Percentiles rank a stretch among this genome's conserved stretches.
These are phyloP conservation scores for Geranium incanum DNA, from an alignment of 441 rosid genomes.

Conservation along the genomic window DNA sequence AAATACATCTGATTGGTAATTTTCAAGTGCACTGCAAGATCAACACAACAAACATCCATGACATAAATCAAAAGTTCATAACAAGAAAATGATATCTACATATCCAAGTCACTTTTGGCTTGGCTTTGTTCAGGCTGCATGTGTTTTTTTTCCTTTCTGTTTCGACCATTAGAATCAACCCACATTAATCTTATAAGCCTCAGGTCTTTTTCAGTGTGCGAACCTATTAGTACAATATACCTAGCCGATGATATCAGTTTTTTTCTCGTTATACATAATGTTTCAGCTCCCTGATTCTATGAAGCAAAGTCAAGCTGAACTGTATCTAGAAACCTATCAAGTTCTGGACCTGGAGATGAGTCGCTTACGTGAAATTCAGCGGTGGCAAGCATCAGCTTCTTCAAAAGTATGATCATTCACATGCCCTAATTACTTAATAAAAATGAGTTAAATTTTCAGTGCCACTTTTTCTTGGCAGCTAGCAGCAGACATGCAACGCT, in stretches of 20 bases:
- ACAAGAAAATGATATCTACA: background rate
- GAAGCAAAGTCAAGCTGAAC: constrained; percentile 98
- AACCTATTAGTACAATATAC: background rate
- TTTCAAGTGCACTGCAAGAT: constrained; percentile 1
- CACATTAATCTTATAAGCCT: background rate
- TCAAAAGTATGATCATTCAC: constrained; percentile 53
- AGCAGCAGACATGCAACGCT: constrained; percentile 99
- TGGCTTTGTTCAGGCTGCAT: constrained; percentile 6
- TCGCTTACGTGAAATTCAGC: constrained; percentile 91
- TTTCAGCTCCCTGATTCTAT: constrained; percentile 96
- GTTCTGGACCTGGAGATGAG: constrained; percentile 99
- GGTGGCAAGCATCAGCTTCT: constrained; percentile 94
- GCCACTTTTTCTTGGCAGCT: constrained; percentile 50
- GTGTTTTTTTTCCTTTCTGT: background rate
- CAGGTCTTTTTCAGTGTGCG: background rate
- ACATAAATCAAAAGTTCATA: background rate
- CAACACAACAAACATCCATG: background rate
- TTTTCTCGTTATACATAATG: constrained; percentile 13
- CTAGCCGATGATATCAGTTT: background rate
- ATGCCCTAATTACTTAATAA: constrained; percentile 12
- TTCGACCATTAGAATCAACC: background rate
- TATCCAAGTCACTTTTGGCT: background rate
- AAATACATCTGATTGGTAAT: constrained; percentile 3
- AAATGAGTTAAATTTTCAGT: constrained; percentile 7
- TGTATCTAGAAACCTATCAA: constrained; percentile 96